Evolutionary conservation across 805 yeast genomes (phyloP).

Genomic region (Barnettozyma californica): DNA sequence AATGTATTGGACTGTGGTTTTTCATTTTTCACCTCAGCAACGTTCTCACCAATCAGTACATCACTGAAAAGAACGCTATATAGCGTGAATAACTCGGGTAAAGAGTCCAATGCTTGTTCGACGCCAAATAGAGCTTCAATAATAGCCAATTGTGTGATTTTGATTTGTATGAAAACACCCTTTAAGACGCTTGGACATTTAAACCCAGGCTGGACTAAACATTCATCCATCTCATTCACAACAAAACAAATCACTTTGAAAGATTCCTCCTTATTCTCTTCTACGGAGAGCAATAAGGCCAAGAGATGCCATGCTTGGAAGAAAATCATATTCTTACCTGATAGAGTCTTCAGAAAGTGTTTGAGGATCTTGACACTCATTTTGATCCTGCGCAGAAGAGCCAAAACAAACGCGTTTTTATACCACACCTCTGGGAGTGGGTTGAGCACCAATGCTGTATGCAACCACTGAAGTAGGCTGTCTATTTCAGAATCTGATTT

Average conservation of each 20-base stretch:
- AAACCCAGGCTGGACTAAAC: slow-evolving; percentile 10
- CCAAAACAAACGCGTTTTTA: slow-evolving; percentile 44
- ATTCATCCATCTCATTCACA: slow-evolving; percentile 37
- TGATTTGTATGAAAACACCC: slow-evolving; percentile 51
- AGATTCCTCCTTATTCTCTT: slow-evolving; percentile 51
- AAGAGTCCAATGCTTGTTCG: slow-evolving; percentile 50
- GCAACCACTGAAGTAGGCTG: slow-evolving; percentile 6
- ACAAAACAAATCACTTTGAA: slow-evolving; percentile 53
- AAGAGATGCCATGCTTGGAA: slow-evolving; percentile 64
- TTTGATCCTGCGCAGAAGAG: slow-evolving; percentile 37
- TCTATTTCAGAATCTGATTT: not conserved
- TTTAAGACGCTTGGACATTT: slow-evolving; percentile 2
- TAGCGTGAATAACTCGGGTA: slow-evolving; percentile 62
- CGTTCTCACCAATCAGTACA: slow-evolving; percentile 1
- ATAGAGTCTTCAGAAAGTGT: slow-evolving; percentile 32
- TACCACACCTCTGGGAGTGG: slow-evolving; percentile 18
- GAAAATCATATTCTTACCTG: slow-evolving; percentile 36
- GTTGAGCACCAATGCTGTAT: slow-evolving; percentile 16
- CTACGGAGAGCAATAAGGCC: slow-evolving; percentile 55
- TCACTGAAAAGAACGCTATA: slow-evolving; percentile 45
- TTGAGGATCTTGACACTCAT: slow-evolving; percentile 44
- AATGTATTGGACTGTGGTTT: slow-evolving; percentile 3
- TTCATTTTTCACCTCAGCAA: not conserved
- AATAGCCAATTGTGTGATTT: slow-evolving; percentile 70
- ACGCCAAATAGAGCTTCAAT: slow-evolving; percentile 56